Conservation (phyloP, 2,329 filamentous ascomycete species). For the Zymoseptoria ardabiliae region DNA sequence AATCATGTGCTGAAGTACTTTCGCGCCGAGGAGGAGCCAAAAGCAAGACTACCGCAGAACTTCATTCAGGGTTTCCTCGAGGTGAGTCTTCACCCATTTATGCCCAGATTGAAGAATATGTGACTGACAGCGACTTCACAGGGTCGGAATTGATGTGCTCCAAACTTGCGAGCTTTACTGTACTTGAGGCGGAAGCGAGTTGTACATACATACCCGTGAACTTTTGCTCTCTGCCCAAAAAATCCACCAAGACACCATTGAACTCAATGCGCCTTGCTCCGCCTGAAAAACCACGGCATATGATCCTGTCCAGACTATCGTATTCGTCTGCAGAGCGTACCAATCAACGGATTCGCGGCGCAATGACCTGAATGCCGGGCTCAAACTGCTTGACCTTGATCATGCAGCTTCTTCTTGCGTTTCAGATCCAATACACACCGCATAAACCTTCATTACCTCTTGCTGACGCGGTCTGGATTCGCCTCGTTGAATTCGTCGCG, state of each 20-base stretch:
- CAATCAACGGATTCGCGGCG: too few species aligned
- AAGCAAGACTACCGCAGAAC: slow-evolving; percentile 67
- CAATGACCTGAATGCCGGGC: background rate
- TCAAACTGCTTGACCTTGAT: slow-evolving; percentile 28
- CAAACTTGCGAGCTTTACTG: background rate
- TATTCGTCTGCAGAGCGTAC: too few species aligned
- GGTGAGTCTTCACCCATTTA: slow-evolving; percentile 47
- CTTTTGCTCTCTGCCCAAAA: slow-evolving; percentile 1
- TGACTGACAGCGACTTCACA: slow-evolving; percentile 6
- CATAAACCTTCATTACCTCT: slow-evolving; percentile 6
- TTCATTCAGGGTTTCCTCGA: slow-evolving; percentile 95
- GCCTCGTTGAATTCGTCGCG: slow-evolving; percentile 52
- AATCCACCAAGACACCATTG: background rate
- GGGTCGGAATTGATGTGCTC: slow-evolving; percentile 21
- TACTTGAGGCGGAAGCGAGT: slow-evolving; percentile 3
- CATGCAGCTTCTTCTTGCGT: slow-evolving; percentile 38
- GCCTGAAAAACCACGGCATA: too few species aligned
- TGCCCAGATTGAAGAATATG: background rate
- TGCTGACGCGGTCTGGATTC: slow-evolving; percentile 20
- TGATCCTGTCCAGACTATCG: too few species aligned
- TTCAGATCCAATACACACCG: background rate
- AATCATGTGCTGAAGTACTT: slow-evolving; percentile 97
- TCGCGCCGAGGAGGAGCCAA: slow-evolving; percentile 75
- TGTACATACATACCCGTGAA: slow-evolving; percentile 24
- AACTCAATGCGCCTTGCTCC: background rate